Evolutionary conservation across 2,329 filamentous ascomycete species (phyloP).

Genomic region (Pleomassaria siparia): DNA sequence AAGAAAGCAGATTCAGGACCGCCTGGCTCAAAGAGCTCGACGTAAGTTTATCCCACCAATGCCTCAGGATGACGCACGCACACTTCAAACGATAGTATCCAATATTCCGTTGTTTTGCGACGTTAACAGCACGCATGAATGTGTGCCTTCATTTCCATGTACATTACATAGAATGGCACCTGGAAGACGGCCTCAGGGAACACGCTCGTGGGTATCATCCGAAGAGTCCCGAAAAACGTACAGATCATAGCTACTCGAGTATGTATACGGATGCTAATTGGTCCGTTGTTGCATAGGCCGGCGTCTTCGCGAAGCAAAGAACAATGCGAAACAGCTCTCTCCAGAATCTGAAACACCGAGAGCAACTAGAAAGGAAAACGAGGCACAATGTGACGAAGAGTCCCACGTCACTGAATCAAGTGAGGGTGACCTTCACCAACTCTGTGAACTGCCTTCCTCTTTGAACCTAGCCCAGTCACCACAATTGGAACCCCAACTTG

Average conservation of each 20-base stretch:
- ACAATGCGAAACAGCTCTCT: constrained; percentile 9
- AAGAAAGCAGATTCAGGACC: constrained; percentile 46
- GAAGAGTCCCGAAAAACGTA: neutral
- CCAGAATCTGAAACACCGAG: constrained; percentile 5
- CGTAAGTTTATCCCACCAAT: constrained; percentile 24
- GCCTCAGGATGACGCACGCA: constrained; percentile 10
- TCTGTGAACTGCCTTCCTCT: neutral
- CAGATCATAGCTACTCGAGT: neutral
- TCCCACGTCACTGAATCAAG: constrained; percentile 14
- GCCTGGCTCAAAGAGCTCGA: constrained; percentile 43
- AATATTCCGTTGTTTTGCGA: neutral
- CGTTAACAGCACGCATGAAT: neutral
- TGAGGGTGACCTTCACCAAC: neutral
- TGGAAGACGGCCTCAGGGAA: constrained; percentile 10
- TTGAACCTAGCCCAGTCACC: neutral
- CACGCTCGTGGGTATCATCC: neutral
- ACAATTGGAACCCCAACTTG: neutral
- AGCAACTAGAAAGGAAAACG: no score
- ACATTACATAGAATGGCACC: no score
- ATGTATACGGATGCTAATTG: constrained; percentile 7
- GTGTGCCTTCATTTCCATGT: constrained; percentile 1
- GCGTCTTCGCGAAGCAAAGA: constrained; percentile 12
- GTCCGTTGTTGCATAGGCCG: constrained; percentile 7
- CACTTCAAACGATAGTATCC: neutral
- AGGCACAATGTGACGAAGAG: constrained; percentile 5